phyloP scores from a whole-genome alignment of 768 basidiomycete species.

The Termitomyces sp. region DNA sequence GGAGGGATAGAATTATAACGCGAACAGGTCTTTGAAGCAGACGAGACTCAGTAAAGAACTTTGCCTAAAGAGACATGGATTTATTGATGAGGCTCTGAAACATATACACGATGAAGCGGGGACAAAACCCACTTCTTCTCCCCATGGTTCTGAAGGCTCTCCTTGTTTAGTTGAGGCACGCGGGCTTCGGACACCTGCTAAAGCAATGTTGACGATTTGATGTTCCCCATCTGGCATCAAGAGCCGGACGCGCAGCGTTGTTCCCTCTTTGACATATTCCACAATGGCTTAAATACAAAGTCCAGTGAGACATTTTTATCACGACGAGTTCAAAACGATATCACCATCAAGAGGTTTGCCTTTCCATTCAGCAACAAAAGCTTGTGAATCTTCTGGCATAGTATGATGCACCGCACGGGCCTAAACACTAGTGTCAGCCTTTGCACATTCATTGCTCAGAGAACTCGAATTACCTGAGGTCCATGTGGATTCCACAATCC shows the following conservation, averaged over 20 bases:
- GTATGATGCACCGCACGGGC: constrained; percentile 70
- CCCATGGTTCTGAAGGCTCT: constrained; percentile 77
- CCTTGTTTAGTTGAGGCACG: constrained; percentile 67
- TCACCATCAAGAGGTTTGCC: constrained; percentile 85
- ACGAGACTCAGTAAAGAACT: constrained; percentile 88
- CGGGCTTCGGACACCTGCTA: constrained; percentile 78
- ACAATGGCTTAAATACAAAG: constrained; percentile 63
- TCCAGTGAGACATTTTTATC: constrained; percentile 7
- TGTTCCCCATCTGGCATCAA: constrained; percentile 87
- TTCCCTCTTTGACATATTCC: constrained; percentile 91
- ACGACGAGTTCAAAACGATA: background rate
- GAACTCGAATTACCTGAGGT: constrained; percentile 45
- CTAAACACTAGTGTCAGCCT: constrained; percentile 30
- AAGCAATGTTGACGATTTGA: constrained; percentile 81
- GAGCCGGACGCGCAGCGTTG: constrained; percentile 83
- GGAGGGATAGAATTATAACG: constrained; percentile 75
- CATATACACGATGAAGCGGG: constrained; percentile 4
- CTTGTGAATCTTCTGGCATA: constrained; percentile 88
- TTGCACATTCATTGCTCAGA: background rate
- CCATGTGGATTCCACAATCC: constrained; percentile 88
- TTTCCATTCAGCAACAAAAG: constrained; percentile 88
- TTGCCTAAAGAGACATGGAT: constrained; percentile 52
- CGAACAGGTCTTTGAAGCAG: constrained; percentile 77
- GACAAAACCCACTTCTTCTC: constrained; percentile 69
- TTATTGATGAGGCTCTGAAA: constrained; percentile 14